Evolutionary conservation across 306 rosid species (phyloP), one percentile per base, ranked within the genome.

Genomic region (Leucaena leucocephala): DNA sequence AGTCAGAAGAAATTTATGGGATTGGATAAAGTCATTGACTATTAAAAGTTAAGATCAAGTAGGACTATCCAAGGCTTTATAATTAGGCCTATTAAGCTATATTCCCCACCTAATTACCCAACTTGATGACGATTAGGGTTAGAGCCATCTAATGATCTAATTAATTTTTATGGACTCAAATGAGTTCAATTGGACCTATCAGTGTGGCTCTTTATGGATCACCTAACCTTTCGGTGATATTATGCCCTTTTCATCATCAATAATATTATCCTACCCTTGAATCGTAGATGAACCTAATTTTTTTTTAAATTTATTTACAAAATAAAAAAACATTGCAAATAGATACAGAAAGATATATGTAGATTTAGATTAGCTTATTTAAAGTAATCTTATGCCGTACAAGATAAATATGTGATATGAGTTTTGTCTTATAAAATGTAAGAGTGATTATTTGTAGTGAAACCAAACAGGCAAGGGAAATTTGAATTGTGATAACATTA

Each of bases 81-180:
- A 44, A 78, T 58, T 82, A 72, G 80, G 61, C 68, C 85, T 82
- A 78, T 46, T 10, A 77, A 43, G 57, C 78, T 71, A 82, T 3
- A 40, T 16, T 76, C 61, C 19, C 2, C 64, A 13, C 49, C 68
- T 12, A 6, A 10, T 40, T 40, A 67, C 62, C 46, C 70, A 78
- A 69, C 22, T 82, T 12, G 57, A 39, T 49, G 10, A 46, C 34
- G 35, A 71, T 2, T 82, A 76, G 77, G 61, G 49, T 71, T 71
- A 17, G 44, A 46, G 64, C 14, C 64, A 38, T 34, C 71, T 46
- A 65, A 52, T 72, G 8, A 27, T 27, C 27, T 27, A 27, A 27
- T 27, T 27, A 27, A 49, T 50, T 45, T 3, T 21, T 69, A 61
- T 74, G 77, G 72, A 67, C 79, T 58, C 42, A 36, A 78, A 12